Conservation (phyloP, 2,329 filamentous ascomycete genomes). For the Pestalotiopsis sp. region DNA sequence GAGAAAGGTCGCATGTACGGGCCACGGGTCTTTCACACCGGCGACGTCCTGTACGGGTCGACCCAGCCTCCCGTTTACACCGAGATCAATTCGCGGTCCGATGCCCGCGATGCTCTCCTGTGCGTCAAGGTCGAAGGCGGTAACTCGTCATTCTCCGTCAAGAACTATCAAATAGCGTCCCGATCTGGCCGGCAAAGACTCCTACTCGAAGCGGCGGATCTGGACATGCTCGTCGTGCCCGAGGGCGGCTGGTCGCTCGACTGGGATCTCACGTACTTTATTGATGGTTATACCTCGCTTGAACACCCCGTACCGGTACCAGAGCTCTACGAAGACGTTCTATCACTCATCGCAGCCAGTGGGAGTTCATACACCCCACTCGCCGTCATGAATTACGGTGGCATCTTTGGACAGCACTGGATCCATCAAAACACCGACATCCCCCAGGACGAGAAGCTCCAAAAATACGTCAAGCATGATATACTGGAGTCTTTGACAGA, state of each 20-base stretch:
- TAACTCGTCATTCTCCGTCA: background rate
- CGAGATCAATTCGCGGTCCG: background rate
- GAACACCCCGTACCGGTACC: background rate
- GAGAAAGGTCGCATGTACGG: conserved; percentile 1
- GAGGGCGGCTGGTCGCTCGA: background rate
- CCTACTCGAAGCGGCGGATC: background rate
- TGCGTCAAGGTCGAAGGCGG: background rate
- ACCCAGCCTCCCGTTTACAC: background rate
- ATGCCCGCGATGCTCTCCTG: background rate
- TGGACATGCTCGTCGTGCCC: background rate
- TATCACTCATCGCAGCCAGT: background rate
- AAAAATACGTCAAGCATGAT: background rate
- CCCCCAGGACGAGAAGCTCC: background rate
- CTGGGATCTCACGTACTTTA: background rate
- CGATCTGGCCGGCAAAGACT: background rate
- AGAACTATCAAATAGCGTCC: background rate
- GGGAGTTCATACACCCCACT: background rate
- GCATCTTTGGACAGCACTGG: background rate
- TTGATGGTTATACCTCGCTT: background rate
- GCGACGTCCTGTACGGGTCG: background rate
- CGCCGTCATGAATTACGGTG: background rate
- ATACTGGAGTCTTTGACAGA: background rate
- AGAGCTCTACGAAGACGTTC: background rate
- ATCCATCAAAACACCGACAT: background rate
- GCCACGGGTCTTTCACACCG: background rate